Percentiles rank a stretch among this genome's conserved stretches.
Conservation (phyloP, 2,329 filamentous ascomycete genomes). For the Chrysosporium keratinophilum region DNA sequence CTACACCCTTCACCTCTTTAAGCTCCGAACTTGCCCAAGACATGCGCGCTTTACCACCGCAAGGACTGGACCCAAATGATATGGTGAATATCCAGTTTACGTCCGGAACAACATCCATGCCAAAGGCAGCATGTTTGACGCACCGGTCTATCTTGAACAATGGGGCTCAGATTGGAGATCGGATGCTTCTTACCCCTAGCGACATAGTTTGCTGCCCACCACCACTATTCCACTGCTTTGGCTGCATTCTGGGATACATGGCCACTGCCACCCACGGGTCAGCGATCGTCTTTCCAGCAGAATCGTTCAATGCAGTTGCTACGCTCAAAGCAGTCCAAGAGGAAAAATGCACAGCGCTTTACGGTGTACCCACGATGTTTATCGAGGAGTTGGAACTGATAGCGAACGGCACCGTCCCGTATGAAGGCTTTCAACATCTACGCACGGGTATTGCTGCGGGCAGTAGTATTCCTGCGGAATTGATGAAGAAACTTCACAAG, state of each 20-base stretch:
- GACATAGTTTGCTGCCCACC: constrained; percentile 61
- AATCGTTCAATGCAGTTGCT: constrained; percentile 73
- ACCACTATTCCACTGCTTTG: constrained; percentile 63
- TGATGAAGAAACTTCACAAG: constrained; percentile 57
- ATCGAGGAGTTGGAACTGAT: constrained; percentile 75
- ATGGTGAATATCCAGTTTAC: constrained; percentile 95
- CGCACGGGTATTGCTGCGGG: constrained; percentile 89
- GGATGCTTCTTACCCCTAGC: constrained; percentile 65
- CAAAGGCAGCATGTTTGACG: constrained; percentile 82
- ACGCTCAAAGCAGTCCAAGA: constrained; percentile 55
- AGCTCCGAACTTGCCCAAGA: constrained; percentile 35
- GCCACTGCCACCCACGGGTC: constrained; percentile 76
- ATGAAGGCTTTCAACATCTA: constrained; percentile 53
- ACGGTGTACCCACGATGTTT: constrained; percentile 94
- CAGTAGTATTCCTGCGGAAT: constrained; percentile 66
- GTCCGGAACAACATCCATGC: constrained; percentile 79
- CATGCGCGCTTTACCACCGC: constrained; percentile 35
- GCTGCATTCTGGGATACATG: constrained; percentile 87
- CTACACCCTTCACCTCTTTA: constrained; percentile 41
- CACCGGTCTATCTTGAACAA: constrained; percentile 90
- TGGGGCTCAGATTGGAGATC: constrained; percentile 67
- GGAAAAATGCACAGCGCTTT: constrained; percentile 57
- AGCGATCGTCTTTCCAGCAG: constrained; percentile 71
- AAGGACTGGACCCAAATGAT: constrained; percentile 50
- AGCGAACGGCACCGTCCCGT: constrained; percentile 38